These are phyloP conservation scores for Lagenidium sp. DNA, from an alignment of 352 stramenopile species.

Conservation along the genomic window DNA sequence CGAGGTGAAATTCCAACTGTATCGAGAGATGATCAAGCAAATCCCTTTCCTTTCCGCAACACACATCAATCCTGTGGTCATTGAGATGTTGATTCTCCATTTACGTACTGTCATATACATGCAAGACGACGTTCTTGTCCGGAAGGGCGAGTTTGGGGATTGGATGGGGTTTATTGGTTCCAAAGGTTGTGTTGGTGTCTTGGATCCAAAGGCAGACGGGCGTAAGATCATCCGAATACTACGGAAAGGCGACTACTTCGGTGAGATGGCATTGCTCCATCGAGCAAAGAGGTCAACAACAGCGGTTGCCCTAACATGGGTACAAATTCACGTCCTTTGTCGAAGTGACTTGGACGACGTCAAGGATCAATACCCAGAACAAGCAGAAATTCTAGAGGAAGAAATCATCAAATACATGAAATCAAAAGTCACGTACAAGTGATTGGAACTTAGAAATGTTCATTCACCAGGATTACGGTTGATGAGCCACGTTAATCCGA, in stretches of 20 bases:
- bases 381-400: constrained; percentile 50
- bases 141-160: constrained; percentile 71
- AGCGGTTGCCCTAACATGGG: constrained; percentile 59
- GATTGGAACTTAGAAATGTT: constrained; percentile 7
- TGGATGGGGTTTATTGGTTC: constrained; percentile 82
- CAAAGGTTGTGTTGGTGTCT: constrained; percentile 55
- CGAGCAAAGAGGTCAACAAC: constrained; percentile 56
- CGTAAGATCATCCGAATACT: constrained; percentile 66
- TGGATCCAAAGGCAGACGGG: constrained; percentile 34
- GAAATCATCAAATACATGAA: constrained; percentile 78
- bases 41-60: constrained; percentile 63
- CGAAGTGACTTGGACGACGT: constrained; percentile 59
- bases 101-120: constrained; percentile 71
- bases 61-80: constrained; percentile 53
- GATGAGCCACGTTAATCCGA: constrained; percentile 12
- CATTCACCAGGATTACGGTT: too few relatives aligned
- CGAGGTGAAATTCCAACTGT: constrained; percentile 77
- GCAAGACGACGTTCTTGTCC: constrained; percentile 71
- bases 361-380: constrained; percentile 54
- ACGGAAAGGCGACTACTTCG: constrained; percentile 69
- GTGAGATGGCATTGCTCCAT: constrained; percentile 69
- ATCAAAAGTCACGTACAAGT: constrained; percentile 47
- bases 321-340: constrained; percentile 69
- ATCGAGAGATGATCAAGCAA: constrained; percentile 70
- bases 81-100: constrained; percentile 73